Conservation (phyloP, 768 basidiomycete species). For the Phlebiopsis flavidoalba region DNA sequence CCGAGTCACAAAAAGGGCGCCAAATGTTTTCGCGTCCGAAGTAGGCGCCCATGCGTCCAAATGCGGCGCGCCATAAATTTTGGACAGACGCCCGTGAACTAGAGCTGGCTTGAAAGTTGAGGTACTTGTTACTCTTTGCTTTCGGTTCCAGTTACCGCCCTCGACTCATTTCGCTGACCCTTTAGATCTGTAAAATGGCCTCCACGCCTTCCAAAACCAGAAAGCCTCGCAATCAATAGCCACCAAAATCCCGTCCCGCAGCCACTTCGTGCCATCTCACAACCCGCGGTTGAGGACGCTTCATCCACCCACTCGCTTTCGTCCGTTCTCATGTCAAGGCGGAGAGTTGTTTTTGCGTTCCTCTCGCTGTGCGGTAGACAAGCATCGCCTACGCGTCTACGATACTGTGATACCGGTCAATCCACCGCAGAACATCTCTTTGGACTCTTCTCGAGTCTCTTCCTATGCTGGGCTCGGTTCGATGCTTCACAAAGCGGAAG, state of each 20-base stretch:
- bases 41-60: not conserved
- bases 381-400: constrained; percentile 64
- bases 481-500: constrained; percentile 25
- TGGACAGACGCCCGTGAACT: constrained; percentile 5
- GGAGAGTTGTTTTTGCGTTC: constrained; percentile 54
- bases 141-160: not conserved
- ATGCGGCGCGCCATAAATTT: constrained; percentile 5
- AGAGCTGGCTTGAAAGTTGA: constrained; percentile 3
- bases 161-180: not conserved
- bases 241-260: constrained; percentile 44
- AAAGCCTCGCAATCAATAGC: constrained; percentile 49
- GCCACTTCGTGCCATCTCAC: constrained; percentile 52
- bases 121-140: constrained; percentile 2
- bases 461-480: constrained; percentile 45
- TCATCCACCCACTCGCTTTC: constrained; percentile 40
- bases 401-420: constrained; percentile 49
- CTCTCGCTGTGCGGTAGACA: constrained; percentile 60
- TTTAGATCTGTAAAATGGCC: constrained; percentile 11
- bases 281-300: constrained; percentile 47
- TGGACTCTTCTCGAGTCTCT: constrained; percentile 50
- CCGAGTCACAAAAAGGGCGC: not conserved
- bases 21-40: not conserved
- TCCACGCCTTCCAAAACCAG: constrained; percentile 36
- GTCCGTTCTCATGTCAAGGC: constrained; percentile 55
- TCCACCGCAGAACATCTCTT: constrained; percentile 54